Evolutionary conservation across 208 protist species (phyloP).

Genomic region (Sergeia podlipaevii): DNA sequence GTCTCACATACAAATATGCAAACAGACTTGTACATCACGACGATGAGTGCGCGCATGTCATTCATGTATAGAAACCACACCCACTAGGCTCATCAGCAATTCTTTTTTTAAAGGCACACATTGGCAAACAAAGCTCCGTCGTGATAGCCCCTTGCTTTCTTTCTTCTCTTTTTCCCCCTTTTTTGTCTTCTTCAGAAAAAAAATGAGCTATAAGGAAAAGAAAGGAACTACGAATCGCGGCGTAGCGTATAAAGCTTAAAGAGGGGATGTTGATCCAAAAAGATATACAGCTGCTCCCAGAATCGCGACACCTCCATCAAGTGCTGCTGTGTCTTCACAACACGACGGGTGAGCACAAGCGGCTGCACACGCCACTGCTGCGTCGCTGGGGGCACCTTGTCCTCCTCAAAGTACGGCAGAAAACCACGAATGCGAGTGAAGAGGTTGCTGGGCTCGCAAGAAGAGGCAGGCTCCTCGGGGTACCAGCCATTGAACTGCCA

Average conservation of each 20-base stretch:
- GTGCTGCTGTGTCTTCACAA: slow-evolving; percentile 75
- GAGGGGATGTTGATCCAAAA: slow-evolving; percentile 72
- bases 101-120: no score
- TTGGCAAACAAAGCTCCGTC: no score
- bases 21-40: neutral
- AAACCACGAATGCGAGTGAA: slow-evolving; percentile 76
- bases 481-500: slow-evolving; percentile 83
- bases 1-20: neutral
- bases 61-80: no score
- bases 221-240: slow-evolving; percentile 15
- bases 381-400: slow-evolving; percentile 65
- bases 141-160: slow-evolving; percentile 3
- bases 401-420: slow-evolving; percentile 87
- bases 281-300: slow-evolving; percentile 82
- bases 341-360: slow-evolving; percentile 63
- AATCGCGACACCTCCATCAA: slow-evolving; percentile 69
- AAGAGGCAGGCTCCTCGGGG: slow-evolving; percentile 21
- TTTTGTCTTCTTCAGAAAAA: neutral
- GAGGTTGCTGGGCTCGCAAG: slow-evolving; percentile 49
- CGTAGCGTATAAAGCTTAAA: slow-evolving; percentile 73
- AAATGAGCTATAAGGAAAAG: neutral
- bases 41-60: no score
- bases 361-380: slow-evolving; percentile 79
- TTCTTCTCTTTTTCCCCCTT: neutral
- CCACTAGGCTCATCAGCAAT: no score